Base-by-base conservation (phyloP, 306 rosid species). In the Rosa rugosa region DNA sequence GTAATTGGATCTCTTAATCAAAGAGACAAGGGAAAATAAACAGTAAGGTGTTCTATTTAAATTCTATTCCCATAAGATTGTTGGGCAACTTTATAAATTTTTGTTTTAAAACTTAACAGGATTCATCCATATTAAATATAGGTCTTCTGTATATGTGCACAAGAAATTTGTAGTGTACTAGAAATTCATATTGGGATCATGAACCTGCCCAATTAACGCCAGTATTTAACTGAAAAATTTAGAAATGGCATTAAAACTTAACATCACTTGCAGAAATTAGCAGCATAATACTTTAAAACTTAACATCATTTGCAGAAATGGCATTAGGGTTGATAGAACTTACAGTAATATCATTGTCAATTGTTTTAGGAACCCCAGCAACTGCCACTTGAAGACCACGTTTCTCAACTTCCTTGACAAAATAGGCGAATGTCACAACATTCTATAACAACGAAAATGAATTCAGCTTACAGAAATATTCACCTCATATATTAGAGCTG, bases 271-370 rank as follows among this genome's bases (percentile, higher is more conserved):
- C 23, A 36, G 34, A 77, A 38, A 53, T 38, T 27, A 27, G 31
- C 31, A 27, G 31, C 31, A 27, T 27, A 1, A 27, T 27, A 27
- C 31, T 27, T 27, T 27, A 10, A 50, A 50, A 36, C 38, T 49
- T 77, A 16, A 44, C 11, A 25, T 27, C 50, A n/a, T 4, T 36
- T 66, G 66, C 40, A 36, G 34, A 77, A 38, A 53, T 22, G 57
- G 31, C 65, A 80, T 75, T 49, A 63, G 17, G 51, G 59, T 47
- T 47, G 25, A 75, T 5, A 73, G 73, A 78, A 86, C 97, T 91
- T 88, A 95, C 99, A 77, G 93, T 94, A 80, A 95, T 92, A 82
- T 91, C 99, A 86, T 95, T 95, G 83, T 92, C 98, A 82, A 95
- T 90, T 75, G 99, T 95, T 86, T 95, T 88, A 34, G 98, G 98